phyloP scores from a whole-genome alignment of 2,329 filamentous ascomycete genomes.

The Neofusicoccum ribis region DNA sequence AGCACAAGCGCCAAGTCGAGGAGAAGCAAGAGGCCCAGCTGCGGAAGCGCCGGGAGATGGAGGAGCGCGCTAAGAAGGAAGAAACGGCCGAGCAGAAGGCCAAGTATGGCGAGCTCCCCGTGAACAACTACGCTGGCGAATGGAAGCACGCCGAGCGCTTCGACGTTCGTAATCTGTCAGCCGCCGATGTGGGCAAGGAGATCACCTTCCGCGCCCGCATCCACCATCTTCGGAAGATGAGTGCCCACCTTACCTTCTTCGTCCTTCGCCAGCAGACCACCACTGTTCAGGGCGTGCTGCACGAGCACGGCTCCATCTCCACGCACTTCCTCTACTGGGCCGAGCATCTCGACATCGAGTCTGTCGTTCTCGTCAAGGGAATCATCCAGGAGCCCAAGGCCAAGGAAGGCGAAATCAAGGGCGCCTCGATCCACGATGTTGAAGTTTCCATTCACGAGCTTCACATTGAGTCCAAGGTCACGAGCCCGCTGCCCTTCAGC shows the following conservation, averaged over 20 bases:
- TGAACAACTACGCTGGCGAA: conserved; percentile 59
- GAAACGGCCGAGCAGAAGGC: conserved; percentile 60
- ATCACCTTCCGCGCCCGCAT: conserved; percentile 70
- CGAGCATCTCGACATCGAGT: conserved; percentile 77
- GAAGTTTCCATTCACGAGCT: conserved; percentile 71
- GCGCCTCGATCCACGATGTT: conserved; percentile 72
- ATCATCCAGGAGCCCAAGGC: conserved; percentile 70
- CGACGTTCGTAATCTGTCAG: conserved; percentile 53
- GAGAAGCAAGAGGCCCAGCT: conserved; percentile 47
- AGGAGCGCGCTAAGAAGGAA: conserved; percentile 50
- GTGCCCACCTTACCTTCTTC: conserved; percentile 79
- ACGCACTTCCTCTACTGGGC: conserved; percentile 83
- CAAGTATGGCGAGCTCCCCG: conserved; percentile 58
- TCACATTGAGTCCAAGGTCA: conserved; percentile 62
- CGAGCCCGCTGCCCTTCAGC: conserved; percentile 66
- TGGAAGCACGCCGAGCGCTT: conserved; percentile 50
- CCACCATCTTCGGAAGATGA: conserved; percentile 79
- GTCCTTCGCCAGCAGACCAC: conserved; percentile 81
- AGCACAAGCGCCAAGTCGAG: conserved; percentile 44
- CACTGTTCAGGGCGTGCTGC: conserved; percentile 82
- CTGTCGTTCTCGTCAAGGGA: conserved; percentile 74
- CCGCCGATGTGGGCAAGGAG: conserved; percentile 57
- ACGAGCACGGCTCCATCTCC: conserved; percentile 62
- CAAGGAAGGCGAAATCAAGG: conserved; percentile 66
- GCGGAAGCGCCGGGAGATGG: conserved; percentile 50